Conservation (phyloP, 352 stramenopile genomes). For the Aphanomyces stellatus region DNA sequence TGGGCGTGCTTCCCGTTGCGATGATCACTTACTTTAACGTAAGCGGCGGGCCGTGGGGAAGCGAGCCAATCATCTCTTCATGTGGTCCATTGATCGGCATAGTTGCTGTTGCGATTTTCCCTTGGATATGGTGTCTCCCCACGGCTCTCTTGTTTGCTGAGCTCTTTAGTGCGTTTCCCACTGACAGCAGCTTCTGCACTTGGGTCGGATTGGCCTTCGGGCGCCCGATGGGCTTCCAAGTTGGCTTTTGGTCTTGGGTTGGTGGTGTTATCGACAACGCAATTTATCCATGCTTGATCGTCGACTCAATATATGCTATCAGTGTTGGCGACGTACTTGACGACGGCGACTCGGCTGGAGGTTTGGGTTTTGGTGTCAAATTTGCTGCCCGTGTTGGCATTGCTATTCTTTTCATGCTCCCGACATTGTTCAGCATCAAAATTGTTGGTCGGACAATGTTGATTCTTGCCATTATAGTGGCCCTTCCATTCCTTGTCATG, state of each 20-base stretch:
- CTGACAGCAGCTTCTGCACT: slow-evolving; percentile 69
- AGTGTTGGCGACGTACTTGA: slow-evolving; percentile 23
- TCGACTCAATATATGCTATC: slow-evolving; percentile 44
- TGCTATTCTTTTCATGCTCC: slow-evolving; percentile 62
- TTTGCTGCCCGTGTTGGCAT: slow-evolving; percentile 44
- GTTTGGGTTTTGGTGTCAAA: slow-evolving; percentile 15
- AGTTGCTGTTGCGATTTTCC: slow-evolving; percentile 51
- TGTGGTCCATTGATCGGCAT: slow-evolving; percentile 61
- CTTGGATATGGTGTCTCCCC: slow-evolving; percentile 60
- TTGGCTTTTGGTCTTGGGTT: slow-evolving; percentile 79
- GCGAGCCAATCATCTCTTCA: slow-evolving; percentile 47
- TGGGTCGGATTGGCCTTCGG: slow-evolving; percentile 76
- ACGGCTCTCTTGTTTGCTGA: slow-evolving; percentile 63
- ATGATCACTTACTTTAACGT: slow-evolving; percentile 81
- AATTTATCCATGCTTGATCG: slow-evolving; percentile 77
- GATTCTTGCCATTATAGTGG: slow-evolving; percentile 56
- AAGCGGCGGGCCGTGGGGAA: slow-evolving; percentile 58
- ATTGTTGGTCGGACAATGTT: slow-evolving; percentile 54
- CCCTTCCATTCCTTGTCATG: slow-evolving; percentile 53
- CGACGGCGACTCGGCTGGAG: background rate
- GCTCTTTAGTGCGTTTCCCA: slow-evolving; percentile 73
- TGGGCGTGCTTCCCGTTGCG: slow-evolving; percentile 55
- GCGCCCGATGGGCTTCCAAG: slow-evolving; percentile 76
- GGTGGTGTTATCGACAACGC: slow-evolving; percentile 75
- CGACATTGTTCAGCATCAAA: slow-evolving; percentile 59